Conservation (phyloP, 306 rosid species). For the Prunus mume region DNA sequence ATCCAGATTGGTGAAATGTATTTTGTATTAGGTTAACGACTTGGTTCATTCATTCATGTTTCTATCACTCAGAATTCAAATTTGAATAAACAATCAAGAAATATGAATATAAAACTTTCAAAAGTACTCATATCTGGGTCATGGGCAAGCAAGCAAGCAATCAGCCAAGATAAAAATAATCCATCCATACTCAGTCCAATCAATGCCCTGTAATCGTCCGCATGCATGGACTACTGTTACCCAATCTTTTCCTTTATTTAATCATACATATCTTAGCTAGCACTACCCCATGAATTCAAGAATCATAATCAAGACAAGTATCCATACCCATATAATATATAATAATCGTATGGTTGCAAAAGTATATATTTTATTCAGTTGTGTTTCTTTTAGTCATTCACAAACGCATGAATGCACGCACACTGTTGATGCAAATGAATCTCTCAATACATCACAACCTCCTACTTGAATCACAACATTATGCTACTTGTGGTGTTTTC, state of each 20-base stretch:
- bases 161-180: background rate
- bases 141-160: too few relatives aligned
- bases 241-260: background rate
- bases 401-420: rapidly evolving
- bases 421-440: too few relatives aligned
- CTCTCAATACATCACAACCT: background rate
- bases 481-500: background rate
- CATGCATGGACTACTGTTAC: background rate
- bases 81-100: background rate
- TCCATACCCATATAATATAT: too few relatives aligned
- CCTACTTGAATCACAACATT: background rate
- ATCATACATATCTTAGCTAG: background rate
- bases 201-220: background rate
- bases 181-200: too few relatives aligned
- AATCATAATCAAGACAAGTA: background rate
- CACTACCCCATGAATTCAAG: background rate
- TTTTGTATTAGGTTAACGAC: conserved; percentile 2
- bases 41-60: background rate
- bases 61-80: background rate
- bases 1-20: background rate
- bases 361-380: too few relatives aligned
- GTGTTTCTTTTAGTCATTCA: too few relatives aligned
- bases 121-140: too few relatives aligned
- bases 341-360: too few relatives aligned
- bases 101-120: background rate